Conservation (phyloP, 2,329 filamentous ascomycete genomes). For the Phialophora expanda region DNA sequence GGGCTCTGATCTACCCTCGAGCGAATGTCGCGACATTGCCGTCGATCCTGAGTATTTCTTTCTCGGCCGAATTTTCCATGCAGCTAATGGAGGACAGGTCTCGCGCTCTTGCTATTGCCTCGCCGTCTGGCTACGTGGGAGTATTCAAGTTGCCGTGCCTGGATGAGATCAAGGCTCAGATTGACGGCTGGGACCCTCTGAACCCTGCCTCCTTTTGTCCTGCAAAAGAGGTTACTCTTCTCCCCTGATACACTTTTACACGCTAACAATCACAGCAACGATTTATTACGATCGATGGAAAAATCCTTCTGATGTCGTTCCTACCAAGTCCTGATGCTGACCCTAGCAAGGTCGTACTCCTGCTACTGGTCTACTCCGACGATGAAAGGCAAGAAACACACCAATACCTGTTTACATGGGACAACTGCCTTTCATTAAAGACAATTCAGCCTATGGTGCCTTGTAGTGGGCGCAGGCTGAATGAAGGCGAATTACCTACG, state of each 20-base stretch:
- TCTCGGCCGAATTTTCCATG: slow-evolving; percentile 1
- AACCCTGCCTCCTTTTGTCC: slow-evolving; percentile 56
- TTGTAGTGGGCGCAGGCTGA: slow-evolving; percentile 43
- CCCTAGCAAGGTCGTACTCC: slow-evolving; percentile 73
- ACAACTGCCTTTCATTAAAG: slow-evolving; percentile 47
- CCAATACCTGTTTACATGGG: slow-evolving; percentile 60
- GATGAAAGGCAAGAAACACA: slow-evolving; percentile 48
- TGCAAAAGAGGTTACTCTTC: slow-evolving; percentile 60
- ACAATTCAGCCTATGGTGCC: slow-evolving; percentile 31
- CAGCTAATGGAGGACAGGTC: slow-evolving; percentile 46
- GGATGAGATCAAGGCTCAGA: slow-evolving; percentile 55
- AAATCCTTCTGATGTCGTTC: slow-evolving; percentile 88
- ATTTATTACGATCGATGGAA: slow-evolving; percentile 65
- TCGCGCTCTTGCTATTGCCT: slow-evolving; percentile 69
- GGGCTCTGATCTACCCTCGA: slow-evolving; percentile 58
- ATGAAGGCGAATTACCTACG: slow-evolving; percentile 62
- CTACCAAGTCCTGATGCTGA: slow-evolving; percentile 72
- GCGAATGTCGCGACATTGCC: slow-evolving; percentile 70
- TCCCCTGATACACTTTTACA: slow-evolving; percentile 30
- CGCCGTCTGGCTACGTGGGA: slow-evolving; percentile 71
- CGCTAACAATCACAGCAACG: slow-evolving; percentile 47
- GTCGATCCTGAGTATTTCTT: slow-evolving; percentile 74
- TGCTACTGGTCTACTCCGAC: slow-evolving; percentile 62
- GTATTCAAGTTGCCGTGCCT: slow-evolving; percentile 72
- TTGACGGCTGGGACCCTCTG: slow-evolving; percentile 37